phyloP scores from a whole-genome alignment of 225 moss, liverwort and hornwort species.

The Anthoceros angustus region DNA sequence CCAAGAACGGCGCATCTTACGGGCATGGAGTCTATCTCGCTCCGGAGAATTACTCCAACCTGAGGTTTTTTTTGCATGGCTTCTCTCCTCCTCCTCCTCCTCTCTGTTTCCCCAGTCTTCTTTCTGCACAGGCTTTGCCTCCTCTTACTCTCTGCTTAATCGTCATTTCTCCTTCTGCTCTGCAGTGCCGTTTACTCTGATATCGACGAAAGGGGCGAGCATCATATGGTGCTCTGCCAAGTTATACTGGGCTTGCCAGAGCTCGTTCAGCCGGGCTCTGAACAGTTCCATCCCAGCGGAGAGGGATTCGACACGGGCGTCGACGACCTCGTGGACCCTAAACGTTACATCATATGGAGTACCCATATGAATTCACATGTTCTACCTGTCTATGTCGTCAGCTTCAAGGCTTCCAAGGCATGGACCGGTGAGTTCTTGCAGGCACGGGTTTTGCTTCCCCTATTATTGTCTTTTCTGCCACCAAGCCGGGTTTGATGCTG shows the following conservation, averaged over 20 bases:
- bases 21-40: slow-evolving; percentile 55
- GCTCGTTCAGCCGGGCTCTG: slow-evolving; percentile 34
- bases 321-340: slow-evolving; percentile 31
- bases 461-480: neutral
- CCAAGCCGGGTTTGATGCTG: neutral
- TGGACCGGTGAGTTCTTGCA: slow-evolving; percentile 34
- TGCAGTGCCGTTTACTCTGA: slow-evolving; percentile 44
- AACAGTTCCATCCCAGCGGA: slow-evolving; percentile 41
- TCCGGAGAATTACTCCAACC: slow-evolving; percentile 21
- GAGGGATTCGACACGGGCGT: slow-evolving; percentile 39
- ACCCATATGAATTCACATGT: slow-evolving; percentile 50
- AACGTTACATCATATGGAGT: slow-evolving; percentile 39
- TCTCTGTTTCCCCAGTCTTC: neutral
- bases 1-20: slow-evolving; percentile 40
- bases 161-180: neutral
- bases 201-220: slow-evolving; percentile 45
- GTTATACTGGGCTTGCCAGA: slow-evolving; percentile 40
- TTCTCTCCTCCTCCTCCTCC: neutral
- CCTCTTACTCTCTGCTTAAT: neutral
- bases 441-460: neutral
- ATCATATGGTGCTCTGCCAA: slow-evolving; percentile 37
- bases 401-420: slow-evolving; percentile 35
- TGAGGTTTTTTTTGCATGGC: slow-evolving; percentile 17
- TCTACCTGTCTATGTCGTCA: slow-evolving; percentile 40
- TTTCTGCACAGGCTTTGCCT: neutral